Evolutionary conservation across 371 early-diverging fungal species (phyloP).

Genomic region (Gilbertella persicaria): DNA sequence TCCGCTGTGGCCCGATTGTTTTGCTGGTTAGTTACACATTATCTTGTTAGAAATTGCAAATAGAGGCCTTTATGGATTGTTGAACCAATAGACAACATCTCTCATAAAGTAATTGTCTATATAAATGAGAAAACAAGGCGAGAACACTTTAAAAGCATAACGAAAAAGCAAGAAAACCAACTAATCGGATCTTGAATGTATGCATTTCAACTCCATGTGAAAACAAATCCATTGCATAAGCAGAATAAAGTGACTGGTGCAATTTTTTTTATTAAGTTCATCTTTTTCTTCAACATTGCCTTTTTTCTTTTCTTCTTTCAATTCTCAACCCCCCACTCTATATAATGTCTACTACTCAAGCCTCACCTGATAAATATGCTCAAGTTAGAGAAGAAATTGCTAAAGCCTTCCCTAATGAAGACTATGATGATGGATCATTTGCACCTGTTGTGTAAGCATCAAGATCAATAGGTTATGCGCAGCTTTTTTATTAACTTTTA

Average conservation of each 20-base stretch:
- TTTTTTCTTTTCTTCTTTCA: slow-evolving; percentile 7
- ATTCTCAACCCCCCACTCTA: slow-evolving; percentile 30
- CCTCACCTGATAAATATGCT: slow-evolving; percentile 48
- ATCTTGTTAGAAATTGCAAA: no score
- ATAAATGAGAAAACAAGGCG: no score
- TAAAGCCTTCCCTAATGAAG: slow-evolving; percentile 56
- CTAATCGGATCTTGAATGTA: neutral
- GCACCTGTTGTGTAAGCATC: slow-evolving; percentile 70
- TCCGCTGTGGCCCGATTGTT: slow-evolving; percentile 22
- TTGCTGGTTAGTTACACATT: no score
- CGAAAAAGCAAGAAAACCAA: no score
- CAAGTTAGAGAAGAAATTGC: slow-evolving; percentile 62
- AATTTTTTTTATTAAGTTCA: neutral
- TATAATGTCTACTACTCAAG: slow-evolving; percentile 45
- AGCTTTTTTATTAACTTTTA: neutral
- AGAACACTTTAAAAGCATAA: no score
- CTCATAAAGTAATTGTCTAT: no score
- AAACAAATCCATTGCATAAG: slow-evolving; percentile 28
- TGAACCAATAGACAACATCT: no score
- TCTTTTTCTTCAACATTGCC: neutral
- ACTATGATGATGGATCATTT: slow-evolving; percentile 85
- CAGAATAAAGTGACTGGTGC: slow-evolving; percentile 20
- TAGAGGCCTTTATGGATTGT: no score
- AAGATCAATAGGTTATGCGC: neutral
- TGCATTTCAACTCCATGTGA: slow-evolving; percentile 21